Evolutionary conservation across 208 protist species (phyloP).

Genomic region (Zelonia costaricensis): DNA sequence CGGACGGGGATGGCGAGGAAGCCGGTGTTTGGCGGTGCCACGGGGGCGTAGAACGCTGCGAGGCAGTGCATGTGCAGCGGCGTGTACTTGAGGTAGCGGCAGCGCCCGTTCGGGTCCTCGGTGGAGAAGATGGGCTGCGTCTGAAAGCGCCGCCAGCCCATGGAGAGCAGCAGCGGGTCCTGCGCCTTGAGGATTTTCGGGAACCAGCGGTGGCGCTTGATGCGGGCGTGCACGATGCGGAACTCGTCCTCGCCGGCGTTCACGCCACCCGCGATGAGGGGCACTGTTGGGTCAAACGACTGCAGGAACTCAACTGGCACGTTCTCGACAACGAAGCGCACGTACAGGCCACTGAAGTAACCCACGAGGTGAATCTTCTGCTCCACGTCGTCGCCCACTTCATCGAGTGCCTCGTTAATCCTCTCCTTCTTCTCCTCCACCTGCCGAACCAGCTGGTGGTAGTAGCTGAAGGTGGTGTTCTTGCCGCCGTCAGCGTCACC

Average conservation of each 20-base stretch:
- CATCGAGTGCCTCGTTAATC: slow-evolving; percentile 78
- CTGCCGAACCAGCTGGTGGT: slow-evolving; percentile 70
- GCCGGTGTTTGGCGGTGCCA: slow-evolving; percentile 96
- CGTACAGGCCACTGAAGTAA: slow-evolving; percentile 96
- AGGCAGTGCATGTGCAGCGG: slow-evolving; percentile 99
- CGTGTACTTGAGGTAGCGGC: slow-evolving; percentile 99
- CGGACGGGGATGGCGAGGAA: slow-evolving; percentile 93
- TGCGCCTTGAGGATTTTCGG: slow-evolving; percentile 98
- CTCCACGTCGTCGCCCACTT: slow-evolving; percentile 80
- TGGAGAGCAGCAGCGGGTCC: slow-evolving; percentile 98
- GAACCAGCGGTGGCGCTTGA: slow-evolving; percentile 99
- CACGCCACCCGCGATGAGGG: slow-evolving; percentile 95
- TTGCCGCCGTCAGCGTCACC: slow-evolving; percentile 42
- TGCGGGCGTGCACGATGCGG: slow-evolving; percentile 91
- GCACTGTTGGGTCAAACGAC: slow-evolving; percentile 88
- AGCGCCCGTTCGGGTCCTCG: slow-evolving; percentile 96
- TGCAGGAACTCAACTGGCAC: slow-evolving; percentile 97
- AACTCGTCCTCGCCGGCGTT: slow-evolving; percentile 95
- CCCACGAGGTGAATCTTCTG: slow-evolving; percentile 91
- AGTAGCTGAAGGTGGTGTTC: slow-evolving; percentile 82
- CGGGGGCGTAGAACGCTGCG: slow-evolving; percentile 97
- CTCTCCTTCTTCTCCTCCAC: slow-evolving; percentile 86
- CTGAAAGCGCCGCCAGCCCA: slow-evolving; percentile 99
- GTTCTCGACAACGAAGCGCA: slow-evolving; percentile 94
- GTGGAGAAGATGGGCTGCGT: slow-evolving; percentile 94